Conservation (phyloP, 176 grass and related monocot species). For the Carex myosuroides region DNA sequence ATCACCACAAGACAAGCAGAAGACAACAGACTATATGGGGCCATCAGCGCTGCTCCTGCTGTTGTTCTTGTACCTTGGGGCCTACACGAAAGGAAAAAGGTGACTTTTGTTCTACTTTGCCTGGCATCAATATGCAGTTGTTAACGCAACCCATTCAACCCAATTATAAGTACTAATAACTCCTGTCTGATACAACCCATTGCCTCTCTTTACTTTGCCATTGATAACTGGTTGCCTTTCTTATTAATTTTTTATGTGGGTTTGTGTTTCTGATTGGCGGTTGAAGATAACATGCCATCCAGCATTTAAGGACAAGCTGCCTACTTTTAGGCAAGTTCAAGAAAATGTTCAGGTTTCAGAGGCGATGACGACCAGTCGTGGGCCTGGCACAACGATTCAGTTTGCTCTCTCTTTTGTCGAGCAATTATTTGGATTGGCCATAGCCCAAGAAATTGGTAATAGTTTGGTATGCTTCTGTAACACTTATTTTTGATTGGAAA, state of each 20-base stretch:
- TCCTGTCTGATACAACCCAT: background rate
- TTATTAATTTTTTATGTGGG: constrained; percentile 5
- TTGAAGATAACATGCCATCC: constrained; percentile 86
- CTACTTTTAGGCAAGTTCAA: constrained; percentile 77
- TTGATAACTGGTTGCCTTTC: constrained; percentile 5
- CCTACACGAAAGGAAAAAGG: constrained; percentile 75
- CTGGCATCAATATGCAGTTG: background rate
- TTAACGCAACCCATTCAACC: background rate
- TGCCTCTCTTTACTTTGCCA: background rate
- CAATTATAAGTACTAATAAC: background rate
- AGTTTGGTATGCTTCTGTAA: constrained; percentile 43
- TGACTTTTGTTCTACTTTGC: constrained; percentile 17
- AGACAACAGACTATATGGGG: constrained; percentile 75
- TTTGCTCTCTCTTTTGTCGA: constrained; percentile 87
- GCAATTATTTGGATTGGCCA: constrained; percentile 57
- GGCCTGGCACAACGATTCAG: constrained; percentile 67
- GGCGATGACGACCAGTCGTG: constrained; percentile 84
- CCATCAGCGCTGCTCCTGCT: constrained; percentile 83
- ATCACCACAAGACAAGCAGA: constrained; percentile 79
- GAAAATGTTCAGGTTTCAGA: constrained; percentile 78
- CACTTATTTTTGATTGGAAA: background rate
- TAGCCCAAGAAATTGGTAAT: constrained; percentile 45
- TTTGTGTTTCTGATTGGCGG: constrained; percentile 9
- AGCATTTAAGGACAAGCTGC: constrained; percentile 75
- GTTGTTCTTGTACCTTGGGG: constrained; percentile 80